Percentiles rank a stretch among this genome's conserved stretches.
phyloP scores from a whole-genome alignment of 768 basidiomycete species.

The Termitomyces titanicus region DNA sequence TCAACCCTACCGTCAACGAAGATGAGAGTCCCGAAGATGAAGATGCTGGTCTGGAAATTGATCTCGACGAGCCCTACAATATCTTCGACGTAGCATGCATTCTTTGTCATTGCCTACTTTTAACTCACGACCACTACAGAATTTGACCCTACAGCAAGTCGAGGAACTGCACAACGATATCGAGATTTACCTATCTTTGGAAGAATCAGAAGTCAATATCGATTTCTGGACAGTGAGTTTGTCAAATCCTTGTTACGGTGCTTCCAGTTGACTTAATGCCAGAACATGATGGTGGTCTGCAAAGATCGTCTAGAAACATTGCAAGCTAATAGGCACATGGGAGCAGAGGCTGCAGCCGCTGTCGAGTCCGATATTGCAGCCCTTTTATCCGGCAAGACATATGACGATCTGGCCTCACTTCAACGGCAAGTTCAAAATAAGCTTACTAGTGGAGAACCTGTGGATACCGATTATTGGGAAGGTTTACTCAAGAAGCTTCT shows the following conservation, averaged over 20 bases:
- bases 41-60: slow-evolving; percentile 91
- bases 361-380: slow-evolving; percentile 84
- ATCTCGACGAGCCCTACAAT: slow-evolving; percentile 96
- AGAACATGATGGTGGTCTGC: slow-evolving; percentile 98
- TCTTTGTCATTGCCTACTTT: neutral
- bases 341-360: slow-evolving; percentile 66
- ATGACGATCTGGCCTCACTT: slow-evolving; percentile 76
- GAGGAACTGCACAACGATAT: slow-evolving; percentile 95
- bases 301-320: slow-evolving; percentile 84
- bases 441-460: slow-evolving; percentile 85
- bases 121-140: slow-evolving; percentile 42
- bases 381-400: slow-evolving; percentile 80
- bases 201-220: slow-evolving; percentile 78
- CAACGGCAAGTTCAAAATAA: slow-evolving; percentile 88
- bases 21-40: slow-evolving; percentile 57
- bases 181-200: slow-evolving; percentile 84
- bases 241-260: slow-evolving; percentile 17
- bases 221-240: slow-evolving; percentile 91
- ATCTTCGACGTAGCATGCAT: slow-evolving; percentile 82
- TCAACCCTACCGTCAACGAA: slow-evolving; percentile 65
- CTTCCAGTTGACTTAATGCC: neutral
- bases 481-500: slow-evolving; percentile 84
- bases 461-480: slow-evolving; percentile 99
- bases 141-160: slow-evolving; percentile 80
- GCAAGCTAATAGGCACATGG: slow-evolving; percentile 56